Evolutionary conservation across 2,329 filamentous ascomycete species (phyloP).

Genomic region (Fusarium clavum): DNA sequence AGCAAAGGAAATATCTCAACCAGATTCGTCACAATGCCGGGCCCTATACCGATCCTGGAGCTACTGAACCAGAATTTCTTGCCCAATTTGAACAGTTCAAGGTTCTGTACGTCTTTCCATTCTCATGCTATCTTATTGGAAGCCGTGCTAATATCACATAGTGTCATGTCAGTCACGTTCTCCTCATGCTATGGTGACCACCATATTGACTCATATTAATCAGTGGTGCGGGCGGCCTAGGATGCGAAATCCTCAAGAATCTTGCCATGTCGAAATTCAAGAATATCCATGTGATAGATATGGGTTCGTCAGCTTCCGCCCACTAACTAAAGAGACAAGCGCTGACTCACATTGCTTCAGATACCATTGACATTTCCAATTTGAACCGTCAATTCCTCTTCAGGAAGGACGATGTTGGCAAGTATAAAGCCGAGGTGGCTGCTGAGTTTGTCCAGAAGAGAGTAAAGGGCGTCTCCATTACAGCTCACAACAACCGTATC

Average conservation of each 20-base stretch:
- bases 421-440: slow-evolving; percentile 92
- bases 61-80: slow-evolving; percentile 63
- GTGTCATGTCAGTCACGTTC: slow-evolving; percentile 61
- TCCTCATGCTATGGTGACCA: slow-evolving; percentile 13
- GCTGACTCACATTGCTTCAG: slow-evolving; percentile 56
- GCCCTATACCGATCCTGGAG: slow-evolving; percentile 80
- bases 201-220: slow-evolving; percentile 35
- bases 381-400: slow-evolving; percentile 98
- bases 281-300: slow-evolving; percentile 98
- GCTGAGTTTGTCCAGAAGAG: slow-evolving; percentile 90
- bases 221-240: slow-evolving; percentile 92
- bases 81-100: slow-evolving; percentile 75
- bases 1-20: slow-evolving; percentile 82
- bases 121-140: neutral
- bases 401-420: slow-evolving; percentile 89
- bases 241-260: slow-evolving; percentile 97
- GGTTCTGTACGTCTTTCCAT: slow-evolving; percentile 70
- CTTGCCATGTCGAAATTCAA: slow-evolving; percentile 95
- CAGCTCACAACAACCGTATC: slow-evolving; percentile 92
- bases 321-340: neutral
- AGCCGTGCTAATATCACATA: slow-evolving; percentile 46
- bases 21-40: slow-evolving; percentile 80
- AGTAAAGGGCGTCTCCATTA: slow-evolving; percentile 92
- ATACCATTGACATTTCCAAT: slow-evolving; percentile 98
- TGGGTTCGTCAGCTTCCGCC: slow-evolving; percentile 70